Evolutionary conservation across 192 early-diverging fungal species (phyloP), one percentile per base, ranked within the genome.

Genomic region (Glomus cerebriforme): DNA sequence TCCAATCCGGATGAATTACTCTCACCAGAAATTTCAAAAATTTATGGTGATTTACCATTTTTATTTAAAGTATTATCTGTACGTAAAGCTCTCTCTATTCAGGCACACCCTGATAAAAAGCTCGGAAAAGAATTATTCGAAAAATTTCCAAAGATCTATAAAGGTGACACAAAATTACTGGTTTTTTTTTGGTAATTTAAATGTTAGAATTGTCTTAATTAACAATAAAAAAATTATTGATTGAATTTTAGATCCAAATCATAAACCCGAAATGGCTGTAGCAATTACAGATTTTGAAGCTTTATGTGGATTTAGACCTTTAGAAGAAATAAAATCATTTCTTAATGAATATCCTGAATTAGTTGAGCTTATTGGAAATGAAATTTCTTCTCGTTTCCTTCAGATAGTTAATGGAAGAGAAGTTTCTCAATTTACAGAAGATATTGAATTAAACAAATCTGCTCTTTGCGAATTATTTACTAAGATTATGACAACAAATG

Each of bases 211-310:
- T 31, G 0, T 7, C 35, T 29, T n/a, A n/a, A n/a, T 13, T 45
- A 26, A 32, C 29, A 31, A 34, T 34, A 31, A 37, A 37, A n/a
- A 29, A 47, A 31, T 31, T 13, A 59, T 35, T 73, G 1, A 34
- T 73, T 58, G 8, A 54, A 39, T 12, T 32, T 34, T 15, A 78
- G 96, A 96, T 81, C 85, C 84, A 7, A 96, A 97, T 84, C 92
- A 97, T 81, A 96, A 98, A 89, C 96, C 97, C 3, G 96, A 99
- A 81, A 98, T 99, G 95, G 96, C 98, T 7, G 87, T 99, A 73
- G 98, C 96, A 10, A 83, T 99, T 45, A 98, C 98, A 15, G 92
- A 92, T 19, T 99, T 99, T 83, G 94, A 97, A 81, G 96, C 95
- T 2, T 89, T 99, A 63, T 97, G 95, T 83, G 95, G 94, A 32